Evolutionary conservation across 805 yeast genomes (phyloP), one percentile per base, ranked within the genome.

Genomic region (Ogataea wickerhamii): DNA sequence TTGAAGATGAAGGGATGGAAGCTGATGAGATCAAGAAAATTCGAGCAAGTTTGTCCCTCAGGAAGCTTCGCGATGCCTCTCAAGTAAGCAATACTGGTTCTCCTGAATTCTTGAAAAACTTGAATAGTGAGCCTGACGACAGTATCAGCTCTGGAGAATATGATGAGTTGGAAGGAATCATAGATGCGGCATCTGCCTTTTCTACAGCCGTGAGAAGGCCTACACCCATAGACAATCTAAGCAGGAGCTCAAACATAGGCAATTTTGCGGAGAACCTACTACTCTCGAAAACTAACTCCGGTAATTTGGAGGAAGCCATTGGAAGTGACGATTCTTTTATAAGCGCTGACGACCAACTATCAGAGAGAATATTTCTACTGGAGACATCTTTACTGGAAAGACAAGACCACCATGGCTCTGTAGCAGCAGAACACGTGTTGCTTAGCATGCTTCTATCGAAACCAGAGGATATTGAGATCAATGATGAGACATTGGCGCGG

Each of bases 351-450:
- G 35, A 39, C 20, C 41, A 39, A 20, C 29, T 41, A 8, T 19
- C 34, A 8, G 49, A 49, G 17, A 49, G 46, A 32, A 25, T 51
- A n/a, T 36, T 51, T 17, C 36, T 51, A 3, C 36, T 48, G 33
- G 60, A 56, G 31, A 41, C 54, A 2, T 43, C 55, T n/a, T 21
- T 45, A 18, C 32, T 59, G 28, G 55, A 56, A 24, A 28, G 46
- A 11, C 34, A 48, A 22, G 64, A 59, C 32, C 36, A 43, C 16
- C 47, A 49, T 34, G 40, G 40, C n/a, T 51, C 60, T 7, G 39
- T 53, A 14, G 46, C 47, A 28, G 50, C 52, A 30, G 64, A 59
- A 26, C 47, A 56, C 29, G 20, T 48, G 5, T 29, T 58, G 5
- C 40, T 59, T 33, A 49, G 50, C 6, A 44, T 41, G 32, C 34